Evolutionary conservation across 306 rosid species (phyloP).

Genomic region (Fagus crenata): DNA sequence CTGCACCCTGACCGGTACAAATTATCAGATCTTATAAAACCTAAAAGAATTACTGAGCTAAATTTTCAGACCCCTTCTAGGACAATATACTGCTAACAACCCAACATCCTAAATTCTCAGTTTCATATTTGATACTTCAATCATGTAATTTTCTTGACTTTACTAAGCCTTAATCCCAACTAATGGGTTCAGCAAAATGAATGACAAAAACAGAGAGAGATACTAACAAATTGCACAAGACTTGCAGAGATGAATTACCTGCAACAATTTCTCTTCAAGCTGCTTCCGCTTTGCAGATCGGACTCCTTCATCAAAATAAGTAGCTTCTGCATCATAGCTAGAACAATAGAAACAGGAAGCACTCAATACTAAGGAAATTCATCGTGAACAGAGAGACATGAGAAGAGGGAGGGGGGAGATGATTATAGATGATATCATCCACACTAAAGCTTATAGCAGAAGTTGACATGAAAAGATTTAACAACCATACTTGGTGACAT

Average conservation of each 20-base stretch:
- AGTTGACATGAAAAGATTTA: background rate
- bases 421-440: background rate
- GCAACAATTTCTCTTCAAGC: conserved; percentile 88
- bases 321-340: conserved; percentile 94
- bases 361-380: conserved; percentile 21
- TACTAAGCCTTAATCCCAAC: background rate
- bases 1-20: background rate
- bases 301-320: conserved; percentile 92
- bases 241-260: conserved; percentile 57
- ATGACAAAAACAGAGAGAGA: conserved; percentile 11
- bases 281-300: conserved; percentile 85
- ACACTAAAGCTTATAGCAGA: background rate
- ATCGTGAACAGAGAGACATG: background rate
- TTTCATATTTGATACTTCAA: background rate
- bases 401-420: background rate
- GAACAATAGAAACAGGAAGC: conserved; percentile 21
- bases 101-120: conserved; percentile 19
- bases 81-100: background rate
- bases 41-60: no score
- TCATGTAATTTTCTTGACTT: background rate
- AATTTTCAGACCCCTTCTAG: no score
- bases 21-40: background rate
- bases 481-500: background rate
- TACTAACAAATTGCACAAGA: conserved; percentile 16
- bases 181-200: background rate